Evolutionary conservation across 1,139 yeast genomes (phyloP).

Genomic region (Yamadazyma sp.): DNA sequence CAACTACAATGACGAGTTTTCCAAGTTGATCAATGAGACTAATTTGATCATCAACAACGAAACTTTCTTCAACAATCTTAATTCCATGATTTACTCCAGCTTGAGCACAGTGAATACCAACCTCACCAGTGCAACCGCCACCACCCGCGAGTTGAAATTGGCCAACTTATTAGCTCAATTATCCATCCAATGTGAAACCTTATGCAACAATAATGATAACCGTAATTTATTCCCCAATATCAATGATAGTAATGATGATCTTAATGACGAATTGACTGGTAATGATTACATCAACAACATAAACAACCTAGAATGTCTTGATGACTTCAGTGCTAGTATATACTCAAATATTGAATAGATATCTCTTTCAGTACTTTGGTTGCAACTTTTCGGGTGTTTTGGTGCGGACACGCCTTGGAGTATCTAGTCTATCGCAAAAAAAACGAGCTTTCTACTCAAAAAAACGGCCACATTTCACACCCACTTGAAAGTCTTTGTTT

Average conservation of each 20-base stretch:
- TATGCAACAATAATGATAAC: slow-evolving; percentile 43
- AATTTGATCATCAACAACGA: slow-evolving; percentile 34
- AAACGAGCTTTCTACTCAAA: background rate
- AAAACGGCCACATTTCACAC: slow-evolving; percentile 1
- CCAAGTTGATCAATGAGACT: slow-evolving; percentile 49
- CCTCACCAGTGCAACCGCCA: slow-evolving; percentile 23
- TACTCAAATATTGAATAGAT: slow-evolving; percentile 73
- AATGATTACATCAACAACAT: slow-evolving; percentile 44
- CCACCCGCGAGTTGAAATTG: slow-evolving; percentile 46
- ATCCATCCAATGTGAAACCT: slow-evolving; percentile 61
- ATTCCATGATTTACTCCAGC: slow-evolving; percentile 27
- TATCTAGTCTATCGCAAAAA: slow-evolving; percentile 3
- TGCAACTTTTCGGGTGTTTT: background rate
- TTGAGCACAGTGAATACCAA: slow-evolving; percentile 31
- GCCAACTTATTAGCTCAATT: slow-evolving; percentile 70
- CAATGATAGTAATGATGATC: slow-evolving; percentile 19
- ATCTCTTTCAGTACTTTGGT: background rate
- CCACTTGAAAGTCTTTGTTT: background rate
- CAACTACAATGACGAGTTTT: slow-evolving; percentile 39
- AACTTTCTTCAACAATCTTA: slow-evolving; percentile 30
- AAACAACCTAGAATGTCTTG: slow-evolving; percentile 64
- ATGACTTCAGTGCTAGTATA: slow-evolving; percentile 86
- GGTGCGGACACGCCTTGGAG: background rate
- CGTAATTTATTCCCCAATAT: slow-evolving; percentile 12
- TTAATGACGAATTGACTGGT: slow-evolving; percentile 39